Conservation (phyloP, 164 flowering plant species). For the Tinospora cordifolia region DNA sequence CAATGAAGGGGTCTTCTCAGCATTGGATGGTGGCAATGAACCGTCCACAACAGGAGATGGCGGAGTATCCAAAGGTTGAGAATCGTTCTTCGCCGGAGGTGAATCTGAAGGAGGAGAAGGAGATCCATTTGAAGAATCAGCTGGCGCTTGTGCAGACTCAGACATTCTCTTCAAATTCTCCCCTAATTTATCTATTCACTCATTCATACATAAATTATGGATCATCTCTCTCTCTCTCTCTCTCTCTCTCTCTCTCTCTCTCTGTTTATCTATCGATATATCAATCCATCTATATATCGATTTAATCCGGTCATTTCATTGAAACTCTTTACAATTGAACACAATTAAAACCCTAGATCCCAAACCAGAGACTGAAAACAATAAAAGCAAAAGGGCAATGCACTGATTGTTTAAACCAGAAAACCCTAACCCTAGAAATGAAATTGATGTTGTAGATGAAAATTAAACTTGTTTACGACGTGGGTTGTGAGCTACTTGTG, state of each 20-base stretch:
- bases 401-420: constrained; percentile 4
- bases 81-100: not conserved
- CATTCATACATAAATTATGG: not conserved
- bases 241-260: no score
- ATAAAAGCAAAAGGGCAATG: not conserved
- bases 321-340: not conserved
- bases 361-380: not conserved
- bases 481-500: no score
- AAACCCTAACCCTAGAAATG: constrained; percentile 9
- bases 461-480: constrained; percentile 7
- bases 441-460: not conserved
- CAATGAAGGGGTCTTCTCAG: not conserved
- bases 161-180: constrained; percentile 11
- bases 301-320: not conserved
- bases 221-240: not conserved
- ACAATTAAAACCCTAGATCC: not conserved
- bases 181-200: not conserved
- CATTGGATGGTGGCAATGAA: not conserved
- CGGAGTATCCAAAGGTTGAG: not conserved
- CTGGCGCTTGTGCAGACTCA: constrained; percentile 13
- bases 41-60: not conserved
- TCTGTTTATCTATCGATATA: no score
- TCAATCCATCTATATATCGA: no score
- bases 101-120: not conserved
- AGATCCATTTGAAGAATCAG: constrained; percentile 6